Base-by-base conservation (phyloP, 2,329 filamentous ascomycete genomes). In the Calonectria hongkongensis region DNA sequence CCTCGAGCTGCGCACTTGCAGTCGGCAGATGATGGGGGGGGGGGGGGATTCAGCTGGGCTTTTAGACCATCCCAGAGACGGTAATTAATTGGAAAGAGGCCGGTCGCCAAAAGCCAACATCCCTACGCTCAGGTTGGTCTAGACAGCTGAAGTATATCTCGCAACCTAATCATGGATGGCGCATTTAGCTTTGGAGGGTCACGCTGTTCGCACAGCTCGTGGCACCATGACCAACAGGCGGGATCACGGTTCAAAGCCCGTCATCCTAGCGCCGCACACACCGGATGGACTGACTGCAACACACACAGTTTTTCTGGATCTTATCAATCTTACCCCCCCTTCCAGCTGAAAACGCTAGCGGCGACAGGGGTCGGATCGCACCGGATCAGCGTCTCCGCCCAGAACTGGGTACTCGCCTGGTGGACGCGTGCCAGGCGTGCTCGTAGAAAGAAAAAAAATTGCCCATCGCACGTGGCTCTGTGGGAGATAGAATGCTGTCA, bases 351-450 rank as follows among this genome's bases (percentile, higher is more conserved):
- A 36, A 36, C 54, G 54, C n/a, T 58, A 58, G 33, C 6, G 12
- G 33, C 54, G 54, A 58, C 54, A 58, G 54, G 54, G 54, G 54
- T 58, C 33, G 54, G 54, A 58, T 58, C 54, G 54, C 54, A 58
- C 54, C 54, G 54, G 54, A 58, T 58, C 54, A 58, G 54, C 54
- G 54, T 27, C 33, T 25, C 51, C 51, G 33, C 33, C 25, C n/a
- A n/a, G 45, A n/a, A 21, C 21, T 48, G 43, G 43, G 43, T 45
- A 45, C 18, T n/a, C 43, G 7, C 3, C n/a, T 9, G 7, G 43
- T n/a, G 33, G 33, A 18, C 6, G 18, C 45, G n/a, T 9, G 3
- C 21, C 21, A 21, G 45, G n/a, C 12, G 33, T 58, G 54, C n/a
- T 58, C n/a, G 21, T 39, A 58, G 39, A 33, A 58, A 21, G 21